Conservation (phyloP, 345 rosid species). For the Corchorus capsularis region DNA sequence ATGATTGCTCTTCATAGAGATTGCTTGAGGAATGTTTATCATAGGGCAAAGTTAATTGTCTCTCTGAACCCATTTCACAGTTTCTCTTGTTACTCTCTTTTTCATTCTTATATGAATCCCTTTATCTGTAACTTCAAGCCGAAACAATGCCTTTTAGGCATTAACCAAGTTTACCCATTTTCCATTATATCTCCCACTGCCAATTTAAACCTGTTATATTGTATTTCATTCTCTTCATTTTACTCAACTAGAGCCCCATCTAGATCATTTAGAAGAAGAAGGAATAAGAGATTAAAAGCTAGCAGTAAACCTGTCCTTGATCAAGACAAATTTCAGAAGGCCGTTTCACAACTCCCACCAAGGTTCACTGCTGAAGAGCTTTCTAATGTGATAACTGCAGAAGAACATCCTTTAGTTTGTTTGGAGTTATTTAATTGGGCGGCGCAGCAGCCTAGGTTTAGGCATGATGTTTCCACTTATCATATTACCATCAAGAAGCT, state of each 20-base stretch:
- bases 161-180: not conserved
- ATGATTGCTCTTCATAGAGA: slow-evolving; percentile 14
- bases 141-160: not conserved
- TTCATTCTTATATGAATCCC: too few relatives aligned
- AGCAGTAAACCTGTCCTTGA: slow-evolving; percentile 52
- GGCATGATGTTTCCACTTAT: slow-evolving; percentile 61
- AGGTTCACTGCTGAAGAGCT: slow-evolving; percentile 76
- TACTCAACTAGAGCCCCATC: slow-evolving; percentile 56
- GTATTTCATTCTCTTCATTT: slow-evolving; percentile 26
- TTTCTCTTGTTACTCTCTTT: not conserved
- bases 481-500: slow-evolving; percentile 76
- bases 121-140: not conserved
- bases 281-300: slow-evolving; percentile 56
- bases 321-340: slow-evolving; percentile 47
- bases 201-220: not conserved
- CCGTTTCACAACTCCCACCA: slow-evolving; percentile 61
- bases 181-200: not conserved
- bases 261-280: slow-evolving; percentile 63
- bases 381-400: slow-evolving; percentile 48
- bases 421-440: slow-evolving; percentile 86
- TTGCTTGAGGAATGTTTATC: not conserved
- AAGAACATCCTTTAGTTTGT: slow-evolving; percentile 74
- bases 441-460: slow-evolving; percentile 74
- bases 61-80: slow-evolving; percentile 2
- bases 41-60: not conserved